Evolutionary conservation across 805 yeast genomes (phyloP).

Genomic region (Ogataea methanolica): DNA sequence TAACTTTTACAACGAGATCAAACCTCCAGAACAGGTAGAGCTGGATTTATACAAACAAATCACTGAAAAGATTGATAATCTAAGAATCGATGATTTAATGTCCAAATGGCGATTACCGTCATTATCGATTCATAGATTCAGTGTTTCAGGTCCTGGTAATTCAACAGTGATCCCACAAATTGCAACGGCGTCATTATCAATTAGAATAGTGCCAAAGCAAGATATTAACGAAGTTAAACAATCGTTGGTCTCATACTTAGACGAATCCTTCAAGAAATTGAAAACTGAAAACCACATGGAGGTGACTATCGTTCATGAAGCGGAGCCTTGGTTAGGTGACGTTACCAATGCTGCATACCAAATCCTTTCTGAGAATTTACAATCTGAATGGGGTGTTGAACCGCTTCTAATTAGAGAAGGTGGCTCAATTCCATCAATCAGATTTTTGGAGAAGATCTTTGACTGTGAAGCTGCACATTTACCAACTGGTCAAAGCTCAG

Average conservation of each 20-base stretch:
- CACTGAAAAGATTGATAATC: constrained; percentile 30
- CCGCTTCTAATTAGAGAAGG: constrained; percentile 93
- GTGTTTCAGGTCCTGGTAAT: constrained; percentile 87
- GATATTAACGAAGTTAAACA: constrained; percentile 54
- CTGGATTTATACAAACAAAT: constrained; percentile 58
- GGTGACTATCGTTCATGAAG: constrained; percentile 69
- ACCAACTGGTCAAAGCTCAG: constrained; percentile 94
- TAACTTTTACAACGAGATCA: constrained; percentile 64
- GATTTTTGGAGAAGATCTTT: constrained; percentile 78
- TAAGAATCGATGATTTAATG: constrained; percentile 48
- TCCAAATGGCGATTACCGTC: constrained; percentile 91
- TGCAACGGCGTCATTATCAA: constrained; percentile 72
- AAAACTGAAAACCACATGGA: constrained; percentile 57
- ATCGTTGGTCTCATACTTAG: constrained; percentile 43
- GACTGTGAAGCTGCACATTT: constrained; percentile 90
- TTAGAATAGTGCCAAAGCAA: constrained; percentile 89
- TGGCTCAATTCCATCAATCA: constrained; percentile 89
- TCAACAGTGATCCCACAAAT: constrained; percentile 83
- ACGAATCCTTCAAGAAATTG: constrained; percentile 42
- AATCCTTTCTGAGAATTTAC: constrained; percentile 57
- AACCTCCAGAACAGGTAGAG: constrained; percentile 55
- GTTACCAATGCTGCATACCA: constrained; percentile 70
- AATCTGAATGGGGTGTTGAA: constrained; percentile 68
- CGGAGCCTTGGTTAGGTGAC: constrained; percentile 96
- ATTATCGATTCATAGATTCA: constrained; percentile 75